Percentiles rank a stretch among this genome's conserved stretches.
Conservation (phyloP, 352 stramenopile genomes). For the Thraustotheca clavata region DNA sequence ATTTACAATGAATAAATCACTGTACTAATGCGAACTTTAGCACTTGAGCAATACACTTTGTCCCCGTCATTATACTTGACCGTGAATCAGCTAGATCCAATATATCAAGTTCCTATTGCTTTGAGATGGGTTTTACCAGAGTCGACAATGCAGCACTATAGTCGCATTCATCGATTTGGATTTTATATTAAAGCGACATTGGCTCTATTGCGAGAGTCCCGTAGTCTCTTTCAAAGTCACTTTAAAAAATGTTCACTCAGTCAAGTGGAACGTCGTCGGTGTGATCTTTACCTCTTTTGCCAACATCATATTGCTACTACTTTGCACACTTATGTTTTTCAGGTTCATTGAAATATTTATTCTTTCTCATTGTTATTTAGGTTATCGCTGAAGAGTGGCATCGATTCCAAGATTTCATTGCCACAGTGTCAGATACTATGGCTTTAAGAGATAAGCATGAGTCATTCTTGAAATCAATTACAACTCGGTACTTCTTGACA, state of each 20-base stretch:
- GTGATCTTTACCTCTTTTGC: background rate
- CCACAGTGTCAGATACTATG: background rate
- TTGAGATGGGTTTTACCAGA: background rate
- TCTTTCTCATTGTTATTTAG: background rate
- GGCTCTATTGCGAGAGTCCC: background rate
- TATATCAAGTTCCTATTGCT: background rate
- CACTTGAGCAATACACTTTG: background rate
- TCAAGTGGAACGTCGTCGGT: background rate
- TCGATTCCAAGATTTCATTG: background rate
- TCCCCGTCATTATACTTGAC: background rate
- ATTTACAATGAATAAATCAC: background rate
- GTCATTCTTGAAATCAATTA: background rate
- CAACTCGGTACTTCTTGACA: background rate
- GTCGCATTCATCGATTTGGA: background rate
- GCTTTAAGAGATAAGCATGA: background rate
- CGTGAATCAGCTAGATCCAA: background rate
- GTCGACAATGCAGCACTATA: background rate
- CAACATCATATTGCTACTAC: background rate
- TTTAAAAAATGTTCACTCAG: background rate
- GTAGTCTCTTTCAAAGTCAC: background rate
- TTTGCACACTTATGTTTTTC: background rate
- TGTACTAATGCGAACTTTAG: conserved; percentile 15
- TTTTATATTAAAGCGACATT: conserved; percentile 15
- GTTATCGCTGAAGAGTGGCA: conserved; percentile 14
- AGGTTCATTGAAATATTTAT: background rate